phyloP scores from a whole-genome alignment of 306 rosid species.

The Acacia confusa region DNA sequence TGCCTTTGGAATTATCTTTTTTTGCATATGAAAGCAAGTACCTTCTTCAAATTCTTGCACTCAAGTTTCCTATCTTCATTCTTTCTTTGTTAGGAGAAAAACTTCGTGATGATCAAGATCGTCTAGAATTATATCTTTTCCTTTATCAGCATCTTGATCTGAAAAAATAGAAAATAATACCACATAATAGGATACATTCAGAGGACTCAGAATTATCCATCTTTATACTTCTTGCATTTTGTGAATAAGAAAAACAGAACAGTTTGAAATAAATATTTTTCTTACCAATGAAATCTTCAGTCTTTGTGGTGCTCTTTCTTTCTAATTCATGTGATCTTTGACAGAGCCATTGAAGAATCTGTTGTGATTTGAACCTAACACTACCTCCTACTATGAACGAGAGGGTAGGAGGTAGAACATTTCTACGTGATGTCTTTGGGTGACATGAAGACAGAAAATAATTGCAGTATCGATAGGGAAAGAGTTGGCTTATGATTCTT shows the following conservation, averaged over 20 bases:
- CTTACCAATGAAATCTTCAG: conserved; percentile 37
- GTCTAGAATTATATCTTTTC: conserved; percentile 33
- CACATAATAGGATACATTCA: no score
- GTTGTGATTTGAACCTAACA: background rate
- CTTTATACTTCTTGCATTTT: no score
- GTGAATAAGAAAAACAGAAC: background rate
- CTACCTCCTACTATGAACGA: no score
- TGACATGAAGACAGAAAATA: no score
- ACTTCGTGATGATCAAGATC: conserved; percentile 18
- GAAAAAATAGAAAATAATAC: no score
- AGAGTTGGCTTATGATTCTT: conserved; percentile 35
- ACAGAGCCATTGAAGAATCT: conserved; percentile 55
- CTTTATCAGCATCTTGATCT: background rate
- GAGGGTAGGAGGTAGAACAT: no score
- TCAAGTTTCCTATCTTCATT: conserved; percentile 31
- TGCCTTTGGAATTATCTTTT: conserved; percentile 49
- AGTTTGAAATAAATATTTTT: background rate
- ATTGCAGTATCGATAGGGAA: no score
- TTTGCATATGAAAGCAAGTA: conserved; percentile 40
- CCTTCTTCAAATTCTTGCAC: conserved; percentile 45
- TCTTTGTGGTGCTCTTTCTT: conserved; percentile 34
- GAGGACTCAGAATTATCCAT: background rate
- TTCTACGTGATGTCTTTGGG: no score
- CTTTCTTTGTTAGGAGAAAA: conserved; percentile 25
- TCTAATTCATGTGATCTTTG: conserved; percentile 37